Percentiles rank a stretch among this genome's conserved stretches.
These are phyloP conservation scores for Penicillium chermesinum DNA, from an alignment of 495 filamentous ascomycete species.

Conservation along the genomic window DNA sequence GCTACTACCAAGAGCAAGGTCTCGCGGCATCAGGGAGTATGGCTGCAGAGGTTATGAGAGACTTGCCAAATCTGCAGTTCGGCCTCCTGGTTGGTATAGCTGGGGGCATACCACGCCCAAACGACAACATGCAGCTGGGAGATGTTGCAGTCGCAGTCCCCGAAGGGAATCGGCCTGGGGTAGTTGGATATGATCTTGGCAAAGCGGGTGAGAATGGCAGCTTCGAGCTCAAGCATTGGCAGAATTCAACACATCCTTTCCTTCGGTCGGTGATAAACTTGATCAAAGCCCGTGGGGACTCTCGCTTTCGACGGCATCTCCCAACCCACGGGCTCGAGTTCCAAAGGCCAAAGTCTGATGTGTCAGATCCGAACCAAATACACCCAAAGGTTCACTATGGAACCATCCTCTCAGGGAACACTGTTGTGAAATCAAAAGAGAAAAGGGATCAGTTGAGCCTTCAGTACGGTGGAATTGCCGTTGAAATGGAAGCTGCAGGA, in stretches of 20 bases:
- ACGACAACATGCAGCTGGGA: slow-evolving; percentile 34
- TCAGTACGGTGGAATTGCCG: slow-evolving; percentile 11
- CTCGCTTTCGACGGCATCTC: slow-evolving; percentile 9
- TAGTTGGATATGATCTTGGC: slow-evolving; percentile 28
- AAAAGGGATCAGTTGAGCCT: slow-evolving; percentile 8
- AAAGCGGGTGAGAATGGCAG: slow-evolving; percentile 13
- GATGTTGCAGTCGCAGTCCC: slow-evolving; percentile 30
- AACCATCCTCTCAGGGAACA: slow-evolving; percentile 8
- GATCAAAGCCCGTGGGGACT: slow-evolving; percentile 2
- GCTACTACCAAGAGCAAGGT: slow-evolving; percentile 9
- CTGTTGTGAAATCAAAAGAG: slow-evolving; percentile 1
- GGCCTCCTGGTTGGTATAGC: slow-evolving; percentile 44
- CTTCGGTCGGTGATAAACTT: slow-evolving; percentile 7
- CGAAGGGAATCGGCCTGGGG: slow-evolving; percentile 3
- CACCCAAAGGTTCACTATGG: slow-evolving; percentile 10
- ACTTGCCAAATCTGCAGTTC: slow-evolving; percentile 29
- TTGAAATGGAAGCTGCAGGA: slow-evolving; percentile 37
- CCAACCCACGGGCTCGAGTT: slow-evolving; percentile 10
- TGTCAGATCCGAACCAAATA: neutral
- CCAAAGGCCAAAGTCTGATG: neutral
- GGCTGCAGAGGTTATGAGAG: slow-evolving; percentile 5
- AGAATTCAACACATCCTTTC: slow-evolving; percentile 9
- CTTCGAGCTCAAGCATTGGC: slow-evolving; percentile 10
- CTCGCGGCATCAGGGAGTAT: slow-evolving; percentile 7
- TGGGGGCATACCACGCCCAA: slow-evolving; percentile 32